Evolutionary conservation across 768 basidiomycete species (phyloP).

Genomic region (Cystofilobasidium ferigula): DNA sequence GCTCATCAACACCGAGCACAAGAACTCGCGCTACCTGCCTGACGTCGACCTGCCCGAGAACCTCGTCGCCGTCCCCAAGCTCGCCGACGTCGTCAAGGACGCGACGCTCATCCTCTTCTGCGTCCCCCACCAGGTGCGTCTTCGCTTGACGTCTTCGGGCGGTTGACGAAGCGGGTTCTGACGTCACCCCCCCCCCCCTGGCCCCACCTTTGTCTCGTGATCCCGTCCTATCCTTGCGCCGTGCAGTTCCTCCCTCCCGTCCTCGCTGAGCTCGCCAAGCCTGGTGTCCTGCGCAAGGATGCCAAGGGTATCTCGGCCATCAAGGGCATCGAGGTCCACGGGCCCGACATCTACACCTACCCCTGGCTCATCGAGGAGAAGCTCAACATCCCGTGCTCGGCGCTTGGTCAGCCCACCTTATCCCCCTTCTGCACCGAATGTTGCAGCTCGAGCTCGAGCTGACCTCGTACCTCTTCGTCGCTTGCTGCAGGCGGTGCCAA

Average conservation of each 20-base stretch:
- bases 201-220: not conserved
- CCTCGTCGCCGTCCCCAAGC: constrained; percentile 42
- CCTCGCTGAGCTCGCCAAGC: constrained; percentile 25
- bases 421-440: not conserved
- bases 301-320: constrained; percentile 42
- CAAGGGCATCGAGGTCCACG: constrained; percentile 45
- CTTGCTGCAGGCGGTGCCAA: constrained; percentile 39
- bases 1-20: constrained; percentile 27
- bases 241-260: constrained; percentile 5
- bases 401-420: constrained; percentile 32
- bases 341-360: constrained; percentile 41
- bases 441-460: not conserved
- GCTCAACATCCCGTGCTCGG: constrained; percentile 41
- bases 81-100: constrained; percentile 40
- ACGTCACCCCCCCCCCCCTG: not conserved
- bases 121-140: constrained; percentile 41
- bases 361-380: constrained; percentile 41
- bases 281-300: constrained; percentile 32
- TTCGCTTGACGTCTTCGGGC: not conserved
- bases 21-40: constrained; percentile 30
- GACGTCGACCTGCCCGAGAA: constrained; percentile 40
- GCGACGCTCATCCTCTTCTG: constrained; percentile 44
- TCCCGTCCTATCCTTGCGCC: not conserved
- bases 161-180: not conserved
- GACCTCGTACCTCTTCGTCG: too few relatives aligned